Evolutionary conservation across 495 filamentous ascomycete genomes (phyloP).

Genomic region (Podospora pseudocomata): DNA sequence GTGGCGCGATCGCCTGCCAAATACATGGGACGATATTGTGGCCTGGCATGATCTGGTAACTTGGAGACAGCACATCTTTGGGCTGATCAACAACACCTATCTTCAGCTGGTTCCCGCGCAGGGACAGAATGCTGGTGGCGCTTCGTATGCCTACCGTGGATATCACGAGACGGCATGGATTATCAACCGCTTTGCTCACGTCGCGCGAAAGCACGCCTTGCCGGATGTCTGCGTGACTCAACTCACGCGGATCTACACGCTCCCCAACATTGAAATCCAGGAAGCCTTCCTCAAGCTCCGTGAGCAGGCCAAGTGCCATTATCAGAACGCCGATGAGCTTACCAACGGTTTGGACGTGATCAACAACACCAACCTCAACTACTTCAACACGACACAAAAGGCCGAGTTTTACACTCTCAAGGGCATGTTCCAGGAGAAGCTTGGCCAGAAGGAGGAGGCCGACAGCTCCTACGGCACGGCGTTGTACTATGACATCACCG

Average conservation of each 20-base stretch:
- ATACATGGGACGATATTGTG: constrained; percentile 99
- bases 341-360: constrained; percentile 94
- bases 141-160: constrained; percentile 90
- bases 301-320: constrained; percentile 97
- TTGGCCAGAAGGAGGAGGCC: constrained; percentile 81
- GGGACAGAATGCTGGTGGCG: constrained; percentile 67
- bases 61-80: constrained; percentile 98
- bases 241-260: constrained; percentile 93
- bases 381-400: constrained; percentile 93
- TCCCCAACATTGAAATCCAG: constrained; percentile 99
- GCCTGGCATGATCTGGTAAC: constrained; percentile 98
- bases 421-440: constrained; percentile 97
- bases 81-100: constrained; percentile 92
- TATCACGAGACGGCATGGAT: constrained; percentile 99
- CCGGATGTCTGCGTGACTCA: constrained; percentile 96
- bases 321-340: constrained; percentile 88
- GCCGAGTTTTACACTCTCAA: constrained; percentile 99
- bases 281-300: constrained; percentile 96
- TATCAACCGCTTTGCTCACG: constrained; percentile 97
- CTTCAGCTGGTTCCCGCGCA: constrained; percentile 78
- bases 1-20: constrained; percentile 93
- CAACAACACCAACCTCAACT: constrained; percentile 98
- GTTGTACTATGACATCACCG: constrained; percentile 87
- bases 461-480: constrained; percentile 92
- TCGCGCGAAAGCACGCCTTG: constrained; percentile 93